Evolutionary conservation across 495 filamentous ascomycete species (phyloP).

Genomic region (Staphylotrichum tortipilum): DNA sequence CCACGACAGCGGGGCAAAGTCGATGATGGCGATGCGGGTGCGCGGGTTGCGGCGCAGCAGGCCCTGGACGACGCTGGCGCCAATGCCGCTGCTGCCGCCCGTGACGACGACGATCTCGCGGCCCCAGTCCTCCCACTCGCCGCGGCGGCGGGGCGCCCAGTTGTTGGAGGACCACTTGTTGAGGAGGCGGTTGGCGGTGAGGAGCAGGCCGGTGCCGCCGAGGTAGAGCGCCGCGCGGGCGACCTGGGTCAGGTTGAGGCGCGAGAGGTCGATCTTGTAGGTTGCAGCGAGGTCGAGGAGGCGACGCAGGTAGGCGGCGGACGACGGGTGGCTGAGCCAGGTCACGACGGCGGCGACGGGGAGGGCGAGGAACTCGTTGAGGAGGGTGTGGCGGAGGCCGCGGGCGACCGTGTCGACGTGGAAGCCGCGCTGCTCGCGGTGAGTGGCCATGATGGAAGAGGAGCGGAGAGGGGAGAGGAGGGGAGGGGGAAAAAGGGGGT

Average conservation of each 20-base stretch:
- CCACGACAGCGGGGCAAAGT: slow-evolving; percentile 18
- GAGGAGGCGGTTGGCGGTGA: slow-evolving; percentile 18
- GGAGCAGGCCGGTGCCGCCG: slow-evolving; percentile 8
- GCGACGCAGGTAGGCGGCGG: slow-evolving; percentile 1
- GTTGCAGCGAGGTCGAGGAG: neutral
- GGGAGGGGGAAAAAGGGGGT: too few relatives aligned
- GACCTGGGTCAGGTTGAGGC: neutral
- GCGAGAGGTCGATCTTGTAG: neutral
- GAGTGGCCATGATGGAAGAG: too few relatives aligned
- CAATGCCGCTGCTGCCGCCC: slow-evolving; percentile 20
- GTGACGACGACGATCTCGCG: slow-evolving; percentile 24
- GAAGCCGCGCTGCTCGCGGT: slow-evolving; percentile 14
- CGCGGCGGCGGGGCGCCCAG: slow-evolving; percentile 10
- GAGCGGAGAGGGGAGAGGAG: too few relatives aligned
- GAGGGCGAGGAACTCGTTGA: slow-evolving; percentile 18
- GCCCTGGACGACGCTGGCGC: slow-evolving; percentile 10
- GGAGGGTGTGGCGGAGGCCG: slow-evolving; percentile 11
- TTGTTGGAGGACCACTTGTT: slow-evolving; percentile 24
- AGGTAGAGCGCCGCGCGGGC: slow-evolving; percentile 8
- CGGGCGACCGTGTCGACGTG: slow-evolving; percentile 18
- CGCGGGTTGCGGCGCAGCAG: slow-evolving; percentile 15
- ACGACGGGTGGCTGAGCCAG: slow-evolving; percentile 5
- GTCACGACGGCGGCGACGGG: slow-evolving; percentile 12
- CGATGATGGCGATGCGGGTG: slow-evolving; percentile 15
- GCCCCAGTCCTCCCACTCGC: slow-evolving; percentile 19